Percentiles rank a stretch among this genome's conserved stretches.
Conservation (phyloP, 2,329 filamentous ascomycete species). For the Sporothrix brunneoviolacea region DNA sequence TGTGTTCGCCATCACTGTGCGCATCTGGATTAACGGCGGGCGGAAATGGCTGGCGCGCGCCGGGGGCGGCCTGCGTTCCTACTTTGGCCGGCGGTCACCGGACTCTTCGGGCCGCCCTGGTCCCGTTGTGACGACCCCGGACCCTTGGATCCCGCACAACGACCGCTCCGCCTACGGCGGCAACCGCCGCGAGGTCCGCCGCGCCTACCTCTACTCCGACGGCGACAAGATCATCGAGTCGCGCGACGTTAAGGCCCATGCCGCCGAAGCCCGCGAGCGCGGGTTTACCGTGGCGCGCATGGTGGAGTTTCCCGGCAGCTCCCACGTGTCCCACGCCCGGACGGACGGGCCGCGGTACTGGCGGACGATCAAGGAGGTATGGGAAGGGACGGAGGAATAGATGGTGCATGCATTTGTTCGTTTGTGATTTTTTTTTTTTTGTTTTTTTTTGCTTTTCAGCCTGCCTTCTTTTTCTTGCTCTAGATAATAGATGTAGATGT, state of each 20-base stretch:
- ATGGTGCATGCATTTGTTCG: neutral
- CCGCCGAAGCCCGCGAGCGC: slow-evolving; percentile 30
- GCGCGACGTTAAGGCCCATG: slow-evolving; percentile 43
- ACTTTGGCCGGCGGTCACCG: no score
- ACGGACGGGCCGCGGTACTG: slow-evolving; percentile 44
- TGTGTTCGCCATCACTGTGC: slow-evolving; percentile 28
- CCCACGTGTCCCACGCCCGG: slow-evolving; percentile 46
- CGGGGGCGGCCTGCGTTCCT: no score
- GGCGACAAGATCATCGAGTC: slow-evolving; percentile 41
- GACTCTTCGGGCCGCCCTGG: no score
- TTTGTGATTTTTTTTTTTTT: neutral
- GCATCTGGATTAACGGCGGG: slow-evolving; percentile 22
- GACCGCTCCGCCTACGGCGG: slow-evolving; percentile 24
- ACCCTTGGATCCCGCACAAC: slow-evolving; percentile 29
- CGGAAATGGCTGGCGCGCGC: no score
- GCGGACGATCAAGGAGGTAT: slow-evolving; percentile 39
- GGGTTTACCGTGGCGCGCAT: slow-evolving; percentile 34
- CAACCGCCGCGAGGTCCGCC: slow-evolving; percentile 33
- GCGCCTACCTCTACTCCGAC: slow-evolving; percentile 47
- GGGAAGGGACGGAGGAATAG: slow-evolving; percentile 24
- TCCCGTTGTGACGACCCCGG: no score
- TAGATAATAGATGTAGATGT: neutral
- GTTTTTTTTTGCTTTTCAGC: neutral
- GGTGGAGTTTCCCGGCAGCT: slow-evolving; percentile 41
- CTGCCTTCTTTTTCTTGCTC: neutral